These are phyloP conservation scores for Crithidia fasciculata DNA, from an alignment of 208 protist genomes.

Conservation along the genomic window DNA sequence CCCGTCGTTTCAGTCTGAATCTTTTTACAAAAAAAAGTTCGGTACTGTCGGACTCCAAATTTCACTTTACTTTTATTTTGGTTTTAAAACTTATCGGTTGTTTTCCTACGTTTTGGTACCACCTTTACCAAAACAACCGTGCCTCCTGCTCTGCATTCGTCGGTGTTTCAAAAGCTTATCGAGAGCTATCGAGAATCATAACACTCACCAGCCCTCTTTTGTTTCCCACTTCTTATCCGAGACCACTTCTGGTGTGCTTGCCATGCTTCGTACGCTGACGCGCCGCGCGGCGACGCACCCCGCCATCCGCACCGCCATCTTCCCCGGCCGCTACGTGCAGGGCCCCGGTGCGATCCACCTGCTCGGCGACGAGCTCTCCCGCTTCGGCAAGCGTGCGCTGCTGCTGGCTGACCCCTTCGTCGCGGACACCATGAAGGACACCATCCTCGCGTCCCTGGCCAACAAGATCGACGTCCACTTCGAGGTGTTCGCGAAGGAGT, in stretches of 20 bases:
- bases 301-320: constrained; percentile 18
- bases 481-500: constrained; percentile 30
- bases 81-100: no score
- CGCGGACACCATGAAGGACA: constrained; percentile 5
- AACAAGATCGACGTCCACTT: constrained; percentile 2
- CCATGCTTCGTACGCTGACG: constrained; percentile 1
- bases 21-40: no score
- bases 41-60: no score
- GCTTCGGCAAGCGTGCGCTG: constrained; percentile 20
- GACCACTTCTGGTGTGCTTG: no score
- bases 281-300: neutral
- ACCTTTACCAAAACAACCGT: no score
- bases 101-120: no score
- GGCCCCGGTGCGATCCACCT: constrained; percentile 28
- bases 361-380: constrained; percentile 29
- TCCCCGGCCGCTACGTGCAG: constrained; percentile 42
- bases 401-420: constrained; percentile 15
- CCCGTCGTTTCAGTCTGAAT: no score
- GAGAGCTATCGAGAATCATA: no score
- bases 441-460: constrained; percentile 3
- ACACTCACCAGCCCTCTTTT: constrained; percentile 6
- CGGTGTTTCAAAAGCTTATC: no score
- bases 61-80: no score
- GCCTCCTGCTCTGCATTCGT: no score
- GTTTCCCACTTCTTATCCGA: constrained; percentile 5